A percentile compares a stretch with the other conserved stretches of the same genome.
phyloP scores from a whole-genome alignment of 2,329 filamentous ascomycete genomes.

The Cadophora sp. region DNA sequence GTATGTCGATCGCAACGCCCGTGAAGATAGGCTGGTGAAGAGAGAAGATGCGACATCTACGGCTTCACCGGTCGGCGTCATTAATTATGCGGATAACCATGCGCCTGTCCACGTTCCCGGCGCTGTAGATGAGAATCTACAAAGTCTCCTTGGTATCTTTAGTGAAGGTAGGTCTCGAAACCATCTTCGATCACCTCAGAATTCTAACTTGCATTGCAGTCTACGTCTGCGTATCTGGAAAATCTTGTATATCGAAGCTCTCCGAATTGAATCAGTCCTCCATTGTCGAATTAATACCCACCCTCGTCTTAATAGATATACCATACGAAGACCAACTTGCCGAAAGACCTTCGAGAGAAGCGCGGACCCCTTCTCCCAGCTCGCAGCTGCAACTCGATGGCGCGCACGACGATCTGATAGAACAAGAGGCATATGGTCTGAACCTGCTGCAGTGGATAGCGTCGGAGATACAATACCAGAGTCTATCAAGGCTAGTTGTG shows the following conservation, averaged over 20 bases:
- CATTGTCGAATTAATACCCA: constrained; percentile 55
- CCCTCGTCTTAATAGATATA: constrained; percentile 61
- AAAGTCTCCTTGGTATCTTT: constrained; percentile 56
- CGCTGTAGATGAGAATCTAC: constrained; percentile 54
- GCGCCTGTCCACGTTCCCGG: constrained; percentile 34
- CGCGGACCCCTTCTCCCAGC: constrained; percentile 43
- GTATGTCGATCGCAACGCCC: constrained; percentile 50
- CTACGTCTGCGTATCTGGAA: constrained; percentile 58
- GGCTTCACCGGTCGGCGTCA: constrained; percentile 37
- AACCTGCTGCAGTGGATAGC: constrained; percentile 54
- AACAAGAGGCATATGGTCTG: constrained; percentile 54
- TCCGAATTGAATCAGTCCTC: constrained; percentile 56
- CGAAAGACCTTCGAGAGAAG: constrained; percentile 42
- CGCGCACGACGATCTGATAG: constrained; percentile 47
- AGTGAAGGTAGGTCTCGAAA: constrained; percentile 50
- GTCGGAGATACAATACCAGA: constrained; percentile 56
- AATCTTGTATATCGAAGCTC: constrained; percentile 58
- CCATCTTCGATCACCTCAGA: constrained; percentile 14
- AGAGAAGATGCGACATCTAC: constrained; percentile 42
- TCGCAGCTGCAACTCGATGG: constrained; percentile 47
- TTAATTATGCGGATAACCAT: constrained; percentile 27
- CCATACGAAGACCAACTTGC: constrained; percentile 49
- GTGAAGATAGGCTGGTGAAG: constrained; percentile 46
- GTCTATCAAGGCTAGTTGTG: constrained; percentile 54
- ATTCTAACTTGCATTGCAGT: constrained; percentile 48